phyloP scores from a whole-genome alignment of 495 filamentous ascomycete species.

The Paragyromitra xinjiangensis region DNA sequence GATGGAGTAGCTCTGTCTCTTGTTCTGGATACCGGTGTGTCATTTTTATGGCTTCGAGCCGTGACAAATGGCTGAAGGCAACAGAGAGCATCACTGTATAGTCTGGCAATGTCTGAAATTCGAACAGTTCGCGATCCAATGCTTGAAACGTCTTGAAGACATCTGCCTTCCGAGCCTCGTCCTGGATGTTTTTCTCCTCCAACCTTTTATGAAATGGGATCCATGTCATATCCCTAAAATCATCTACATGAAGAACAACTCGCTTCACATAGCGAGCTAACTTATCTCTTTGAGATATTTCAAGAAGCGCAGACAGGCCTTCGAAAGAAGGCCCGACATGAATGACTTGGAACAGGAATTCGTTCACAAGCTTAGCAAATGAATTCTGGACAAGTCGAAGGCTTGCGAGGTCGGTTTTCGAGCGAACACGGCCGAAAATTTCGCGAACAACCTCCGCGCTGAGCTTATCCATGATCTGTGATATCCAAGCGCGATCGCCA shows the following conservation, averaged over 20 bases:
- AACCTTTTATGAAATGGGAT: conserved; percentile 40
- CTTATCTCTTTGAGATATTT: conserved; percentile 26
- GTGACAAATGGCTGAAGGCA: conserved; percentile 32
- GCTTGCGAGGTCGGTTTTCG: conserved; percentile 34
- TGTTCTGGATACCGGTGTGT: conserved; percentile 38
- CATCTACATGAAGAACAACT: conserved; percentile 38
- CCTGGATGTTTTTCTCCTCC: conserved; percentile 32
- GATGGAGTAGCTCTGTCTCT: conserved; percentile 30
- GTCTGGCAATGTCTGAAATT: conserved; percentile 39
- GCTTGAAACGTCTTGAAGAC: conserved; percentile 44
- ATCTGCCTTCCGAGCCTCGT: conserved; percentile 32
- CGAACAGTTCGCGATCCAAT: conserved; percentile 34
- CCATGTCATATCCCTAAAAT: conserved; percentile 43
- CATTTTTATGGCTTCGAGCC: conserved; percentile 37
- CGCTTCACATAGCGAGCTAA: conserved; percentile 38
- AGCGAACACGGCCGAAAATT: conserved; percentile 31
- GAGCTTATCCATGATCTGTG: conserved; percentile 27
- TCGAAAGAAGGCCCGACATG: conserved; percentile 38
- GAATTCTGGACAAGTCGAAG: conserved; percentile 36
- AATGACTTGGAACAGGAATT: conserved; percentile 39
- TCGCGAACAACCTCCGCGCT: conserved; percentile 36
- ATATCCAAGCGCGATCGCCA: conserved; percentile 27
- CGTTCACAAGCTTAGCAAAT: conserved; percentile 28
- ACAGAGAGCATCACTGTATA: conserved; percentile 44
- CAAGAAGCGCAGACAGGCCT: conserved; percentile 24